Evolutionary conservation across 441 rosid species (phyloP).

Genomic region (Pelargonium exstipulatum): DNA sequence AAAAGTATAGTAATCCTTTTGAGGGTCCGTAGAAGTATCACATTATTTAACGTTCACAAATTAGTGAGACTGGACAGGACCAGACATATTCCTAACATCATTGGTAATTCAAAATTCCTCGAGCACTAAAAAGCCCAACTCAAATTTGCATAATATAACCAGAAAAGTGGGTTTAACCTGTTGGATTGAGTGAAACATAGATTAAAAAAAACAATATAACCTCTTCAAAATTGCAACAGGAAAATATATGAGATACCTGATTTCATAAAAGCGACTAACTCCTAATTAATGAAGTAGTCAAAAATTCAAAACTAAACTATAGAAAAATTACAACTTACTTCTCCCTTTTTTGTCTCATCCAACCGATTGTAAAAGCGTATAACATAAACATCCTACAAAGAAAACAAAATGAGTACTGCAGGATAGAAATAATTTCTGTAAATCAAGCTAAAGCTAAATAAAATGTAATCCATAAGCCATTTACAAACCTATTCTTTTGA

Average conservation of each 20-base stretch:
- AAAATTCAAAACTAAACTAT: not conserved
- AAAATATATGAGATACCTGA: not conserved
- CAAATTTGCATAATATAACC: conserved; percentile 1
- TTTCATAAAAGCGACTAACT: not conserved
- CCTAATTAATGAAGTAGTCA: not conserved
- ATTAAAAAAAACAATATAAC: not conserved
- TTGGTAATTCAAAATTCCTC: no score
- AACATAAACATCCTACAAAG: conserved; percentile 63
- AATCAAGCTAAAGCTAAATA: conserved; percentile 11
- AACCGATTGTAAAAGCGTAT: conserved; percentile 61
- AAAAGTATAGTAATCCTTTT: not conserved
- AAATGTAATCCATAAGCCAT: conserved; percentile 1
- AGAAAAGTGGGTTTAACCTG: conserved; percentile 1
- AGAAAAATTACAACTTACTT: conserved; percentile 50
- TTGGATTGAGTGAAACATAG: not conserved
- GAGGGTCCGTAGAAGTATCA: conserved; percentile 2
- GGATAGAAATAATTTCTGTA: conserved; percentile 13
- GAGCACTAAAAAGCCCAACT: not conserved
- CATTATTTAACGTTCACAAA: not conserved
- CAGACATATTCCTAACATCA: no score
- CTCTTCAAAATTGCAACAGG: not conserved
- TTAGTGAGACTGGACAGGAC: no score
- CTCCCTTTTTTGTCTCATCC: conserved; percentile 80
- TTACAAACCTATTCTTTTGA: not conserved
- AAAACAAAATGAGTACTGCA: conserved; percentile 13